Evolutionary conservation across 257 asterid genomes (phyloP).

Genomic region (Perilla frutescens): DNA sequence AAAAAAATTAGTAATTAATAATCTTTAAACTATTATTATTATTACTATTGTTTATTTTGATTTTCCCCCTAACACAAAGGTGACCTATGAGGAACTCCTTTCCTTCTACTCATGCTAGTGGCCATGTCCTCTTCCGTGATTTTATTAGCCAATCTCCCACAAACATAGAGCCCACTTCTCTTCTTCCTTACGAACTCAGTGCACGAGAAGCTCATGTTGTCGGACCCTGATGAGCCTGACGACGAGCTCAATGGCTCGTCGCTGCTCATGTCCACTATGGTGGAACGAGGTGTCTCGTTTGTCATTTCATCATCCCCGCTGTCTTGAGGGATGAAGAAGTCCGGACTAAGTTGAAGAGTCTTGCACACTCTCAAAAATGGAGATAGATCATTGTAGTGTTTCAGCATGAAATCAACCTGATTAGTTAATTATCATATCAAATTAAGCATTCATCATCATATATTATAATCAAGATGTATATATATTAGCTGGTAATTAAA

Average conservation of each 20-base stretch:
- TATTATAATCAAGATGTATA: neutral
- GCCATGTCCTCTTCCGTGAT: conserved; percentile 77
- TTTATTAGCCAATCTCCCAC: conserved; percentile 65
- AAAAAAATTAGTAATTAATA: conserved; percentile 30
- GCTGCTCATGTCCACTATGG: conserved; percentile 66
- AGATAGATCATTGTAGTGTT: conserved; percentile 69
- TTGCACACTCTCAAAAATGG: conserved; percentile 84
- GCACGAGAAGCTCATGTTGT: conserved; percentile 77
- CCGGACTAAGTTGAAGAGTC: conserved; percentile 82
- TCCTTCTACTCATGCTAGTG: conserved; percentile 88
- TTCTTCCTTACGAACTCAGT: conserved; percentile 78
- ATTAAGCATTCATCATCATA: neutral
- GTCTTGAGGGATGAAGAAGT: conserved; percentile 89
- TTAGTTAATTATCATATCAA: neutral
- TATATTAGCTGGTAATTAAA: too few species aligned
- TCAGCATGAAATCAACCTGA: conserved; percentile 79
- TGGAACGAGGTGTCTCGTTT: conserved; percentile 65
- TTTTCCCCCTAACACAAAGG: conserved; percentile 68
- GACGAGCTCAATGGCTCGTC: conserved; percentile 59
- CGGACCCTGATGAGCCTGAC: conserved; percentile 71
- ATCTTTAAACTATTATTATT: conserved; percentile 19
- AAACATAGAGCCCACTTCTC: conserved; percentile 72
- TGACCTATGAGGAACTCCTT: conserved; percentile 95
- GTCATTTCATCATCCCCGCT: conserved; percentile 69
- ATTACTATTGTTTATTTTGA: conserved; percentile 3